Evolutionary conservation across 2,329 filamentous ascomycete genomes (phyloP), one percentile per base, ranked within the genome.

Genomic region (Zymoseptoria crescenta): DNA sequence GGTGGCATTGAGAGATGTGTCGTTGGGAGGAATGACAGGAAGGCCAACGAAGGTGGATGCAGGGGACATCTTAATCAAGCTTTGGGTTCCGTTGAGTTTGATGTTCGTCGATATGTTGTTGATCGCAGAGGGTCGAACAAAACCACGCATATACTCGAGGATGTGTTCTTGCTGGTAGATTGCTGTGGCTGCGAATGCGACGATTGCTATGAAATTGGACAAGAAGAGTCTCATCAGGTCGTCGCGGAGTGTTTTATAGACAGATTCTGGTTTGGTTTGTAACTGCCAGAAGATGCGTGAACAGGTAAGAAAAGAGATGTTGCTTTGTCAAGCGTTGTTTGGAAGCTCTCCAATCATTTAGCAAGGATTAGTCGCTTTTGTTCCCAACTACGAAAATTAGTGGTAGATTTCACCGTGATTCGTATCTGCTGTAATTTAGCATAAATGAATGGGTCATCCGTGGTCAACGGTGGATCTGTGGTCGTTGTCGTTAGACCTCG

Each of bases 1-100:
- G 59, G 83, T 78, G 8, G 79, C 75, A 57, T 75, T 74, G 53
- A 76, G 70, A 10, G 72, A 74, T 9, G 74, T 74, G 64, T 76
- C 73, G 27, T 69, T 62, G 20, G 76, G 74, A n/a, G 76, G 72
- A 35, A 80, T 77, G 67, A 80, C 77, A 16, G 78, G 77, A n/a
- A 81, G 70, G 55, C 78, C 79, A 49, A 72, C 72, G 67, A 80
- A 81, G 52, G 69, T 68, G 1, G 66, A 67, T 16, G 64, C 55
- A 8, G 69, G 62, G 55, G 66, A 61, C 69, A 72, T 70, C 45
- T 67, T 64, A 13, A 68, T 67, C 55, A 69, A 68, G 55, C 66
- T 67, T 49, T 61, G 64, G 41, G 70, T 68, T 66, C 73, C 73
- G 49, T 65, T 66, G 52, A 62, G 59, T 54, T 66, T 68, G 49